These are phyloP conservation scores for Penicillium mononematosum DNA, from an alignment of 495 filamentous ascomycete genomes.

Conservation along the genomic window DNA sequence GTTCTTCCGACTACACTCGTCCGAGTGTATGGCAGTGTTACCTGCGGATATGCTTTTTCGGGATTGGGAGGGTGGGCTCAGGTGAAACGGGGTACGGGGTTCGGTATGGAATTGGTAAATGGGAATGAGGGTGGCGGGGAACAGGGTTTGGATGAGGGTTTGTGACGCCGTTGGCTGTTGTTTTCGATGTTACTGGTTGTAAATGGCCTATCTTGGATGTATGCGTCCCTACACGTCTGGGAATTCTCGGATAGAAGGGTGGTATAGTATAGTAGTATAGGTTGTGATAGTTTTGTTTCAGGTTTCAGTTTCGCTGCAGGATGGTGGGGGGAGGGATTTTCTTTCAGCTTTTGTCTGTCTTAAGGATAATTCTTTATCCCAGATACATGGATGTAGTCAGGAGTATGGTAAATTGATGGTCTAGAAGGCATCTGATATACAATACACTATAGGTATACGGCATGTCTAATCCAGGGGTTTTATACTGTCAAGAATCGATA, in stretches of 20 bases:
- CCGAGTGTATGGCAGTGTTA: no score
- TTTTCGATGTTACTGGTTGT: conserved; percentile 2
- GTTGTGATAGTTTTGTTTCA: not conserved
- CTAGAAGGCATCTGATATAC: not conserved
- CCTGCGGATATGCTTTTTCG: not conserved
- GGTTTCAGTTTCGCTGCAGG: not conserved
- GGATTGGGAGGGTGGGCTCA: not conserved
- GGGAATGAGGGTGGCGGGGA: not conserved
- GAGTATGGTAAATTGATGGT: not conserved
- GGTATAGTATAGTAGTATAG: conserved; percentile 1
- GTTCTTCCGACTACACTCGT: not conserved
- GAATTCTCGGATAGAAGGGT: not conserved
- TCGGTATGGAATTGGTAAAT: not conserved
- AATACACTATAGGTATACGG: not conserved
- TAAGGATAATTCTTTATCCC: not conserved
- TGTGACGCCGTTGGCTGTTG: conserved; percentile 3
- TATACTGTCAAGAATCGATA: not conserved
- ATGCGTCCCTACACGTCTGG: not conserved
- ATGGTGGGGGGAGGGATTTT: not conserved
- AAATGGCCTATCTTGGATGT: not conserved
- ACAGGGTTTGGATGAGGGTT: not conserved
- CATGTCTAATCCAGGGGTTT: not conserved
- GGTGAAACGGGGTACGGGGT: not conserved
- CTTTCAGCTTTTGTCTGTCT: not conserved
- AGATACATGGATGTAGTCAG: not conserved